Evolutionary conservation across 345 rosid genomes (phyloP).

Genomic region (Litchi chinensis): DNA sequence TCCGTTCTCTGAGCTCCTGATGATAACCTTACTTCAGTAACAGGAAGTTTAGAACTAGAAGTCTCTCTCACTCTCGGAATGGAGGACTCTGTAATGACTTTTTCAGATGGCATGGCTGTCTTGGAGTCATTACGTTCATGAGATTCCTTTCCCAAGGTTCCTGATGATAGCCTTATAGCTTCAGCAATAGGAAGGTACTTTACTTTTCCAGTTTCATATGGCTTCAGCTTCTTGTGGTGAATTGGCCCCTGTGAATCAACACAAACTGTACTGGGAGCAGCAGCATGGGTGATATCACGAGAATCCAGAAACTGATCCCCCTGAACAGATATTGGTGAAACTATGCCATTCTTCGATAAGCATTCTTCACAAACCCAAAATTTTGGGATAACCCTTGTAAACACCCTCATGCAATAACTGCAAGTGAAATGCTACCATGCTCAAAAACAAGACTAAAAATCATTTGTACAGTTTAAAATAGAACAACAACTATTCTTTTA

Average conservation of each 20-base stretch:
- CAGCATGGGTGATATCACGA: background rate
- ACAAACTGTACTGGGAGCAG: conserved; percentile 13
- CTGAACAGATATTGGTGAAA: conserved; percentile 24
- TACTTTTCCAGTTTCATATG: conserved; percentile 41
- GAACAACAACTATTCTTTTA: background rate
- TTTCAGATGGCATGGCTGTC: conserved; percentile 14
- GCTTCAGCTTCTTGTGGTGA: conserved; percentile 33
- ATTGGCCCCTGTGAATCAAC: conserved; percentile 27
- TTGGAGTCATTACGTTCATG: background rate
- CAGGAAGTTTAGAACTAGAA: conserved; percentile 24
- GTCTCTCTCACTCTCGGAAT: conserved; percentile 7
- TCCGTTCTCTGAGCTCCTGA: background rate
- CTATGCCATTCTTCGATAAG: background rate
- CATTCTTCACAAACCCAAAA: conserved; percentile 54
- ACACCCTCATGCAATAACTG: conserved; percentile 52
- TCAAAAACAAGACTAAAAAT: conserved; percentile 10
- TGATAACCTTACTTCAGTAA: background rate
- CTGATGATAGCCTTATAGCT: conserved; percentile 38
- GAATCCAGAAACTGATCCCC: conserved; percentile 17
- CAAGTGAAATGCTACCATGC: background rate
- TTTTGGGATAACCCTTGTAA: background rate
- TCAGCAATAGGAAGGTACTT: conserved; percentile 47
- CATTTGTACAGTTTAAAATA: background rate
- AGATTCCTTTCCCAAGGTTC: conserved; percentile 15
- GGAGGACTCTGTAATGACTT: conserved; percentile 10